Conservation (phyloP, 257 asterid genomes). For the Gentiana dahurica region DNA sequence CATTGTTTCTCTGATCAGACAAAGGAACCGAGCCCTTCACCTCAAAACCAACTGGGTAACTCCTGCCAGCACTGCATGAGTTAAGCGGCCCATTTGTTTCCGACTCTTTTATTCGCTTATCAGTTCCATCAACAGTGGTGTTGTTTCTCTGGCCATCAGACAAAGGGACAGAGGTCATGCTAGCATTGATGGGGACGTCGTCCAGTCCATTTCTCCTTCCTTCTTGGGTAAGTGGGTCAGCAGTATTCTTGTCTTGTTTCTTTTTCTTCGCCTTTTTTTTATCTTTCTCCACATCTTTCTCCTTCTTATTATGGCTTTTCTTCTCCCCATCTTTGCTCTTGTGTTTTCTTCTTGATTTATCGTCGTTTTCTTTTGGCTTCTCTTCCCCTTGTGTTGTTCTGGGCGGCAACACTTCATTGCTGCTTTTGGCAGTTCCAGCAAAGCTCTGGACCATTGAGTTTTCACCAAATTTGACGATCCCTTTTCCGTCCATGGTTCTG, state of each 20-base stretch:
- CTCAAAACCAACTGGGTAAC: constrained; percentile 2
- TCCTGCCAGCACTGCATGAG: too few species aligned
- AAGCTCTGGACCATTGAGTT: constrained; percentile 20
- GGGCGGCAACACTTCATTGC: constrained; percentile 27
- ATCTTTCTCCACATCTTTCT: constrained; percentile 23
- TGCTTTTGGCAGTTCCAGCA: constrained; percentile 14
- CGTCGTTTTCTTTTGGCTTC: constrained; percentile 25
- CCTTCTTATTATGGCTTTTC: constrained; percentile 27
- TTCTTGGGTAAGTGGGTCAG: too few species aligned
- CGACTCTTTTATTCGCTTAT: constrained; percentile 44
- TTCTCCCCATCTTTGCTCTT: constrained; percentile 33
- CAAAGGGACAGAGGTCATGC: constrained; percentile 10
- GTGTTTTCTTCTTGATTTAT: constrained; percentile 27
- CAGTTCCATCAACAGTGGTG: constrained; percentile 28
- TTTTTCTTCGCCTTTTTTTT: constrained; percentile 22
- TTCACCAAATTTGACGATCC: constrained; percentile 16
- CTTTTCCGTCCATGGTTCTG: constrained; percentile 25
- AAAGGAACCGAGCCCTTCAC: constrained; percentile 1
- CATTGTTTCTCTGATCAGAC: constrained; percentile 21
- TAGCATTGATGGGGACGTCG: too few species aligned
- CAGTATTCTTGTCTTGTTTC: constrained; percentile 29
- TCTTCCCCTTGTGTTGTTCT: constrained; percentile 31
- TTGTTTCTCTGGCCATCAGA: constrained; percentile 19
- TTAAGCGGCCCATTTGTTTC: constrained; percentile 42
- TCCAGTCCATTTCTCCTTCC: constrained; percentile 26